These are phyloP conservation scores for Boletus patriciae DNA, from an alignment of 768 basidiomycete species.

Conservation along the genomic window DNA sequence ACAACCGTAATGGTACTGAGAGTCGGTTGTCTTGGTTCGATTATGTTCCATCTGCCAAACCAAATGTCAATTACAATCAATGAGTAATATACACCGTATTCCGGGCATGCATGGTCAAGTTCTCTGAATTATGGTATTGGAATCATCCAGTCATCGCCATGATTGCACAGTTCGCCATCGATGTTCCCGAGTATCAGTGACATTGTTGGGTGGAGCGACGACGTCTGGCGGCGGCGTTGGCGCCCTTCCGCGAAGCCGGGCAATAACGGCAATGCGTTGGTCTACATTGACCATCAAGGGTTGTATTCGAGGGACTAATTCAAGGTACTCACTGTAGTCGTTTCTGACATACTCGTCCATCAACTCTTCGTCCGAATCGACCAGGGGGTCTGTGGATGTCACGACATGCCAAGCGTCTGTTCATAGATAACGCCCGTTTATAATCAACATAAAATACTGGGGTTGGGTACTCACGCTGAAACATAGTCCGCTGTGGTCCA, in stretches of 20 bases:
- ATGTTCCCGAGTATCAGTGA: constrained; percentile 31
- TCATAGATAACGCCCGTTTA: not conserved
- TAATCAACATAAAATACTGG: not conserved
- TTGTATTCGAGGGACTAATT: not conserved
- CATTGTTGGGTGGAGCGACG: not conserved
- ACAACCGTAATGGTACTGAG: no score
- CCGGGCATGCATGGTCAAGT: not conserved
- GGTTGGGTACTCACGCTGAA: constrained; percentile 40
- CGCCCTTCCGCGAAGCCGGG: constrained; percentile 50
- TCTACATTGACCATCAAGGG: constrained; percentile 32
- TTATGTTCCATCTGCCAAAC: not conserved
- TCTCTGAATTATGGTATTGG: not conserved
- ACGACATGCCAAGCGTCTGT: constrained; percentile 75
- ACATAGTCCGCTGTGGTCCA: constrained; percentile 42
- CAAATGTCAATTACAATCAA: constrained; percentile 1
- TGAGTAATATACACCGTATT: constrained; percentile 11
- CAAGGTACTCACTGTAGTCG: constrained; percentile 59
- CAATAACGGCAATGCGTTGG: constrained; percentile 52
- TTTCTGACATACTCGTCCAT: constrained; percentile 59
- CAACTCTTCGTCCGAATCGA: constrained; percentile 72
- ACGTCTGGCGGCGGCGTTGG: constrained; percentile 45
- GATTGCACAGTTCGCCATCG: constrained; percentile 41
- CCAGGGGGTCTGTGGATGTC: constrained; percentile 60
- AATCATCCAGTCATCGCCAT: constrained; percentile 29
- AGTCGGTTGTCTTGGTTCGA: not conserved